Base-by-base conservation (phyloP, 2,329 filamentous ascomycete genomes). In the Rasamsonia emersonii region DNA sequence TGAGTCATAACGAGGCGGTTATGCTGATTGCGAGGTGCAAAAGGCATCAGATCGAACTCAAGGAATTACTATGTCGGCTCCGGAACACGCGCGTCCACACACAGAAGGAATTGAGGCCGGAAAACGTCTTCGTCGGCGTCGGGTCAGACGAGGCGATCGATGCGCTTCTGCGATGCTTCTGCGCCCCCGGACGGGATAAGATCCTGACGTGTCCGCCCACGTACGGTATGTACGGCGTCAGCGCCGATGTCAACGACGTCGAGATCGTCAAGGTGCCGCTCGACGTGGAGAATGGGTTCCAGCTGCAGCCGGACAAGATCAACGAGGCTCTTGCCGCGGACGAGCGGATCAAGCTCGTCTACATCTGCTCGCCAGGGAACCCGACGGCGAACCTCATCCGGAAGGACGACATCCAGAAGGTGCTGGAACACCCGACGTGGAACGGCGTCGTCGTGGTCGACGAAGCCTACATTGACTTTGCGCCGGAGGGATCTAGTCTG, bases 71-170 rank as follows among this genome's bases (percentile, higher is more conserved):
- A 38, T 96, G 89, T 71, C 66, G 76, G 39, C 71, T 96, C 38
- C 84, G 91, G 55, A 95, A 93, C 60, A 61, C 83, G 30, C 77
- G 88, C 66, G 67, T 71, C 40, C 85, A 93, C 70, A 91, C 86
- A 1, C 46, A 71, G 30, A 80, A 80, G 58, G 65, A 68, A 20
- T 71, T 98, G 35, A 76, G 71, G 9, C 82, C 88, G 1, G 82
- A 79, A 32, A 83, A 95, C 62, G 67, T 98, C 31, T 96, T 96
- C 58, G 84, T 95, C 30, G 91, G 91, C 39, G 88, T 96, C 25
- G 91, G 91, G 42, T 93, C 84, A 39, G 91, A 98, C 58, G 91
- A 98, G 70, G 89, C 86, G 42, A 94, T 98, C 54, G 91, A 98
- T 62, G 86, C 85, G 4, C 73, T 98, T 24, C 73, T 98, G 38